These are phyloP conservation scores for Aspergillus ochraceoroseus DNA, from an alignment of 2,329 filamentous ascomycete genomes.

Conservation along the genomic window DNA sequence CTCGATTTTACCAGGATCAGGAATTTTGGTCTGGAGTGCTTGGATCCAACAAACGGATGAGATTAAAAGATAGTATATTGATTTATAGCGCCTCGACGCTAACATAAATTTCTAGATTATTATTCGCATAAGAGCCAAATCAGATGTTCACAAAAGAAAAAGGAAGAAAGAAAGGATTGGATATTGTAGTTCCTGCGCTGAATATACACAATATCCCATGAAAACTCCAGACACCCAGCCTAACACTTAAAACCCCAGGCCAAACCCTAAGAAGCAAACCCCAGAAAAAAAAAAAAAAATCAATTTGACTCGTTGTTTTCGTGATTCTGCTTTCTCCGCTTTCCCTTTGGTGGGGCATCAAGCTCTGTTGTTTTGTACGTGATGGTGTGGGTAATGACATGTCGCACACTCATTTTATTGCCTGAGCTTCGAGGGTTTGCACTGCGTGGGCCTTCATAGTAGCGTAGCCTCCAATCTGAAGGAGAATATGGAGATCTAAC, in stretches of 20 bases:
- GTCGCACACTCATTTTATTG: slow-evolving; percentile 67
- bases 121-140: slow-evolving; percentile 1
- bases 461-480: slow-evolving; percentile 70
- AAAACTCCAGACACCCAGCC: slow-evolving; percentile 8
- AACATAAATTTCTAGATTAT: slow-evolving; percentile 10
- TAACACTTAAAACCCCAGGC: slow-evolving; percentile 6
- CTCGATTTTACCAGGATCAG: slow-evolving; percentile 1
- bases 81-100: slow-evolving; percentile 2
- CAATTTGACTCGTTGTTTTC: slow-evolving; percentile 6
- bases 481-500: slow-evolving; percentile 72
- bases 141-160: slow-evolving; percentile 11
- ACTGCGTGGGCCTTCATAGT: slow-evolving; percentile 56
- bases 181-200: slow-evolving; percentile 9
- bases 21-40: no score
- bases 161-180: slow-evolving; percentile 2
- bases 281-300: slow-evolving; percentile 2
- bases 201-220: slow-evolving; percentile 2
- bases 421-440: slow-evolving; percentile 42
- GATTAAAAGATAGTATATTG: not conserved
- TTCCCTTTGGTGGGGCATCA: slow-evolving; percentile 85
- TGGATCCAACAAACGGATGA: no score
- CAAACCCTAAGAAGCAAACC: not conserved
- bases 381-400: slow-evolving; percentile 90
- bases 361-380: slow-evolving; percentile 74
- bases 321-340: slow-evolving; percentile 64